Conservation (phyloP, 306 rosid genomes). For the Casuarina glauca region DNA sequence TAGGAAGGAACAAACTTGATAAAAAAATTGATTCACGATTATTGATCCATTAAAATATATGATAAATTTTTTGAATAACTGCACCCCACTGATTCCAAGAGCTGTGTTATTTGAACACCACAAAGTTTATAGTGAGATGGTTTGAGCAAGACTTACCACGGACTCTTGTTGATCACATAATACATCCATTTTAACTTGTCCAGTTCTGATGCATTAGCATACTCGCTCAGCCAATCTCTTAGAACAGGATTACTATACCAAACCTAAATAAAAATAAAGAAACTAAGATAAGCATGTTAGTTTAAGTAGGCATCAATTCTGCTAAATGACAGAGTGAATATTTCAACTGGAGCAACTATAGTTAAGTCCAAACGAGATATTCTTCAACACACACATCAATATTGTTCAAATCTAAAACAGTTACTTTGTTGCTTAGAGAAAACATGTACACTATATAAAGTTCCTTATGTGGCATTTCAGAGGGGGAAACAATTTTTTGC, state of each 20-base stretch:
- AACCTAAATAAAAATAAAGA: constrained; percentile 45
- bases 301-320: constrained; percentile 23
- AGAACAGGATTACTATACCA: constrained; percentile 83
- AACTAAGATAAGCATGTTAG: neutral
- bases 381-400: neutral
- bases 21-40: neutral
- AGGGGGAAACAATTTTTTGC: neutral
- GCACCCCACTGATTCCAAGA: neutral
- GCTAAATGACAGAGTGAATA: neutral
- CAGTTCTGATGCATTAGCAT: constrained; percentile 63
- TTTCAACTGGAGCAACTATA: neutral
- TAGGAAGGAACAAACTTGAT: neutral
- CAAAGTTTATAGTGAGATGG: neutral
- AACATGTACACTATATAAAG: neutral
- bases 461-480: neutral
- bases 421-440: neutral
- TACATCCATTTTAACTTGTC: constrained; percentile 88
- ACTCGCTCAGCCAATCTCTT: constrained; percentile 84
- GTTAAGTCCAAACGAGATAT: neutral
- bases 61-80: neutral
- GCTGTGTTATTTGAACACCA: neutral
- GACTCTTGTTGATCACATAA: constrained; percentile 77
- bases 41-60: neutral
- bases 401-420: neutral
- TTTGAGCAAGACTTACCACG: constrained; percentile 59